Percentiles rank a stretch among this genome's conserved stretches.
phyloP scores from a whole-genome alignment of 805 yeast species.

The Hanseniaspora jakobsenii region DNA sequence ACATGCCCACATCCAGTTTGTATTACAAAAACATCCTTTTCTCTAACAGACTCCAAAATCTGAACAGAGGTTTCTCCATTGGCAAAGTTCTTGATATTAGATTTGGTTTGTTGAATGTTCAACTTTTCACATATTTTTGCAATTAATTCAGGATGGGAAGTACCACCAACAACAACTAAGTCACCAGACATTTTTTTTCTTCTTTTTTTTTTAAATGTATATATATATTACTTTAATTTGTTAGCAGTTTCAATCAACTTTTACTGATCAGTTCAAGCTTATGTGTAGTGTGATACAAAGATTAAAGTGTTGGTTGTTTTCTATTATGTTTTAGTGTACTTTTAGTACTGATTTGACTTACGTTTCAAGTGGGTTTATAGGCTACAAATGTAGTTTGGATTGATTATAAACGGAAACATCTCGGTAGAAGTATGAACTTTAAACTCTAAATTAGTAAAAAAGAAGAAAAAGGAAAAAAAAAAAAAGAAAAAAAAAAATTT shows the following conservation, averaged over 20 bases:
- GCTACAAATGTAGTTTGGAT: too few relatives aligned
- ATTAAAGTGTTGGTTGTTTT: too few relatives aligned
- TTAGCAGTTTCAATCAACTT: not conserved
- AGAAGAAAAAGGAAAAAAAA: too few relatives aligned
- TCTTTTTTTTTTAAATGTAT: not conserved
- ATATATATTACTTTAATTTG: not conserved
- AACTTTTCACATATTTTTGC: constrained; percentile 63
- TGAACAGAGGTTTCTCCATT: constrained; percentile 92
- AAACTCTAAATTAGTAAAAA: too few relatives aligned
- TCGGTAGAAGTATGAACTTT: too few relatives aligned
- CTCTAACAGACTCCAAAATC: constrained; percentile 80
- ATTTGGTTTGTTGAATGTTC: constrained; percentile 60
- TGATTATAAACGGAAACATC: too few relatives aligned
- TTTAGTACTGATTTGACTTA: too few relatives aligned
- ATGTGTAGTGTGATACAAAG: too few relatives aligned
- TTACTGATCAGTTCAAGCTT: too few relatives aligned
- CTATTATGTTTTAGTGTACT: too few relatives aligned
- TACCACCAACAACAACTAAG: constrained; percentile 79
- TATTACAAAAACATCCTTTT: constrained; percentile 85
- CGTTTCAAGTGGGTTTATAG: too few relatives aligned
- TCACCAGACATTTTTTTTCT: constrained; percentile 35
- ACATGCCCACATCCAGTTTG: constrained; percentile 81
- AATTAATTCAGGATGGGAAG: constrained; percentile 73
- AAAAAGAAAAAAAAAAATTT: too few relatives aligned
- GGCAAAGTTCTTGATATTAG: constrained; percentile 53